Evolutionary conservation across 805 yeast species (phyloP).

Genomic region (Teunomyces atbi): DNA sequence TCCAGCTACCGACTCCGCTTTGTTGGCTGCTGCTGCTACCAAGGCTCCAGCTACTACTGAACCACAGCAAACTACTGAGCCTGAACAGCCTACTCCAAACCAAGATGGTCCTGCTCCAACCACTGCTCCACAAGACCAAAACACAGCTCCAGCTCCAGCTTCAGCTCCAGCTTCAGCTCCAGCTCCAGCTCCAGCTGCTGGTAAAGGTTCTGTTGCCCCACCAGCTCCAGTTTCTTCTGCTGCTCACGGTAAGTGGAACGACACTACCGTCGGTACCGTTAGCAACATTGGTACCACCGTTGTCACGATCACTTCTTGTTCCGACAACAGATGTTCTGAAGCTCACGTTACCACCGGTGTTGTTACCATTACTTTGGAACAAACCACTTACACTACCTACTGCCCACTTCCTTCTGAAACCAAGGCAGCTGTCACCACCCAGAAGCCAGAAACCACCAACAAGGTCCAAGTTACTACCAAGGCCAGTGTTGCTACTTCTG

Average conservation of each 20-base stretch:
- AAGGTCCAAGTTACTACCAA: not conserved
- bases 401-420: slow-evolving; percentile 24
- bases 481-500: slow-evolving; percentile 1
- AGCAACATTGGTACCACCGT: slow-evolving; percentile 22
- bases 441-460: slow-evolving; percentile 1
- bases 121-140: too few relatives aligned
- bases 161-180: not conserved
- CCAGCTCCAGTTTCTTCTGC: slow-evolving; percentile 2
- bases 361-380: slow-evolving; percentile 32
- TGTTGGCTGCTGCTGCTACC: slow-evolving; percentile 24
- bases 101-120: slow-evolving; percentile 4
- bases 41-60: slow-evolving; percentile 11
- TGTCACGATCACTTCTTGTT: slow-evolving; percentile 34
- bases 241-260: slow-evolving; percentile 19
- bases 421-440: slow-evolving; percentile 1
- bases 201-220: not conserved
- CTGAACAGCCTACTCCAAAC: not conserved
- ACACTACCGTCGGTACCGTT: slow-evolving; percentile 11
- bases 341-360: slow-evolving; percentile 32
- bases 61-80: not conserved
- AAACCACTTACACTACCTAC: slow-evolving; percentile 34
- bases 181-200: not conserved
- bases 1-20: slow-evolving; percentile 21
- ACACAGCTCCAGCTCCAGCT: slow-evolving; percentile 2
- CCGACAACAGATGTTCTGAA: slow-evolving; percentile 24